These are phyloP conservation scores for Claviceps purpurea DNA, from an alignment of 2,329 filamentous ascomycete species.

Conservation along the genomic window DNA sequence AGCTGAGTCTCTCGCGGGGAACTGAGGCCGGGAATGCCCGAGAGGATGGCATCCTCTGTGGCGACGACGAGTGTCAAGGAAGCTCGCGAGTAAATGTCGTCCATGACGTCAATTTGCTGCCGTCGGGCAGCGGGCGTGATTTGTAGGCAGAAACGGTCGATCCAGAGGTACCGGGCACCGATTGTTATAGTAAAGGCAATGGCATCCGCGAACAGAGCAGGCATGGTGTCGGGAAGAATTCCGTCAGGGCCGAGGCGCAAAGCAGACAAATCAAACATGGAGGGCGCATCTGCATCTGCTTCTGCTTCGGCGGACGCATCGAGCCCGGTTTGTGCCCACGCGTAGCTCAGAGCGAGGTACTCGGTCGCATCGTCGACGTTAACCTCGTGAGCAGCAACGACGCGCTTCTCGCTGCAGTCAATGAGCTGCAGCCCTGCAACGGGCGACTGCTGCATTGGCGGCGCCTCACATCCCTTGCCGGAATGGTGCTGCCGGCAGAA, in stretches of 20 bases:
- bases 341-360: constrained; percentile 25
- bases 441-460: constrained; percentile 4
- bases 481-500: constrained; percentile 20
- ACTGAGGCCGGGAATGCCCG: constrained; percentile 23
- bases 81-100: constrained; percentile 21
- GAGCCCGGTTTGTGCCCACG: constrained; percentile 13
- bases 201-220: constrained; percentile 20
- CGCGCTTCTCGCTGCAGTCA: constrained; percentile 16
- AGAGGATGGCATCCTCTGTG: constrained; percentile 16
- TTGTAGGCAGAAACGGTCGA: constrained; percentile 23
- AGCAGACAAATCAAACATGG: neutral
- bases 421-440: constrained; percentile 19
- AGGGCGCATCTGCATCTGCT: no score
- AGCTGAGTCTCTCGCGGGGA: constrained; percentile 21
- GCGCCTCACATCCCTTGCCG: constrained; percentile 10
- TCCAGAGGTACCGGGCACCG: constrained; percentile 24
- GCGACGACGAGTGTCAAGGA: constrained; percentile 22
- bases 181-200: constrained; percentile 18
- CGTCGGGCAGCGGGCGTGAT: constrained; percentile 13
- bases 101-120: constrained; percentile 19
- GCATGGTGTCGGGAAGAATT: constrained; percentile 14
- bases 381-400: constrained; percentile 18
- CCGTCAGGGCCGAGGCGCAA: constrained; percentile 1
- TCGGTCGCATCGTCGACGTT: constrained; percentile 9
- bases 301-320: constrained; percentile 7